Conservation (phyloP, 2,329 filamentous ascomycete genomes). For the Fusarium sp. region DNA sequence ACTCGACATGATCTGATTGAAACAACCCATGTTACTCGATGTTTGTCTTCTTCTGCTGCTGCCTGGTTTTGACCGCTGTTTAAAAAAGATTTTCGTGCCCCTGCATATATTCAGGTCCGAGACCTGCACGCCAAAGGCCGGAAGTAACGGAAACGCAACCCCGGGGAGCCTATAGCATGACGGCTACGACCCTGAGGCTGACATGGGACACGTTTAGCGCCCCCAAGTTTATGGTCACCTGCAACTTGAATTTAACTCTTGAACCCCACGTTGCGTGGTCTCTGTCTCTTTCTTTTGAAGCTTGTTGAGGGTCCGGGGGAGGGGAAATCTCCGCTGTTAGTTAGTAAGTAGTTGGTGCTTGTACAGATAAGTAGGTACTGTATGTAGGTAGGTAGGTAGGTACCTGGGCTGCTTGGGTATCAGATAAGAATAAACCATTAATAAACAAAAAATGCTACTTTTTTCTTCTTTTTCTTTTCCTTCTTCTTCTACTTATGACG, state of each 20-base stretch:
- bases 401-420: too few species aligned
- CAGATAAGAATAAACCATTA: slow-evolving; percentile 18
- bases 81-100: slow-evolving; percentile 17
- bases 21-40: too few species aligned
- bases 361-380: too few species aligned
- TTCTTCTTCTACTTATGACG: neutral
- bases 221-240: slow-evolving; percentile 12
- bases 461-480: neutral
- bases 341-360: too few species aligned
- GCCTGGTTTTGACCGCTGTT: slow-evolving; percentile 30
- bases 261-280: slow-evolving; percentile 24
- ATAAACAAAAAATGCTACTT: slow-evolving; percentile 3
- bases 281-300: slow-evolving; percentile 1
- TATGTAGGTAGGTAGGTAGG: too few species aligned
- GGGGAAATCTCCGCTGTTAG: neutral
- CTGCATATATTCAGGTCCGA: slow-evolving; percentile 28
- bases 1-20: too few species aligned
- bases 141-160: neutral
- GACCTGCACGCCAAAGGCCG: slow-evolving; percentile 1
- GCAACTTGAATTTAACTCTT: slow-evolving; percentile 14
- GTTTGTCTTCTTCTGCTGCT: slow-evolving; percentile 1
- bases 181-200: slow-evolving; percentile 25
- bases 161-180: slow-evolving; percentile 21
- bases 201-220: slow-evolving; percentile 6
- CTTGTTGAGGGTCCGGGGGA: slow-evolving; percentile 3